These are phyloP conservation scores for Microthlaspi erraticum DNA, from an alignment of 345 rosid genomes.

Conservation along the genomic window DNA sequence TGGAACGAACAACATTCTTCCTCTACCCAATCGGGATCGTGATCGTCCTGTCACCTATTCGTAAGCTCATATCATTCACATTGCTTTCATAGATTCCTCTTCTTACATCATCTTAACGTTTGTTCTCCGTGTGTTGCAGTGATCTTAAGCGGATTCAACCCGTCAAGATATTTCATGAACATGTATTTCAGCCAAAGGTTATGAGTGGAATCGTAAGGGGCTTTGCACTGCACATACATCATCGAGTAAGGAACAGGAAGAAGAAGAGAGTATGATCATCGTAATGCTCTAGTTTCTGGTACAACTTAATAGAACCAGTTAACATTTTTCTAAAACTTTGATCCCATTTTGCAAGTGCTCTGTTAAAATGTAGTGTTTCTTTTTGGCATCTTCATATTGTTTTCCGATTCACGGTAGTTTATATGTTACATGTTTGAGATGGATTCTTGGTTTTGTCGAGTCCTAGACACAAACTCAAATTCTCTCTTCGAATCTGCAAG, in stretches of 20 bases:
- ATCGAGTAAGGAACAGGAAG: conserved; percentile 30
- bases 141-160: conserved; percentile 94
- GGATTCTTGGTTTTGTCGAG: background rate
- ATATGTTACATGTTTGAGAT: conserved; percentile 3
- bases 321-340: conserved; percentile 26
- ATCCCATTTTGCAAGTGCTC: conserved; percentile 20
- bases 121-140: conserved; percentile 56
- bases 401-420: background rate
- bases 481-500: background rate
- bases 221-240: conserved; percentile 43
- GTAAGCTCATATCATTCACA: conserved; percentile 59
- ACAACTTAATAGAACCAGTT: conserved; percentile 30
- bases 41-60: conserved; percentile 79
- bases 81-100: conserved; percentile 1
- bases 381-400: conserved; percentile 1
- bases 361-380: conserved; percentile 32
- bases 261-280: conserved; percentile 22
- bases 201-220: conserved; percentile 37
- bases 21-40: conserved; percentile 88
- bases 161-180: conserved; percentile 95
- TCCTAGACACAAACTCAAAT: background rate
- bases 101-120: conserved; percentile 15
- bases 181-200: conserved; percentile 80
- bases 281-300: conserved; percentile 32
- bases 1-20: conserved; percentile 97